Percentiles rank a stretch among this genome's conserved stretches.
phyloP scores from a whole-genome alignment of 179 eudicot genomes.

The Beta corolliflora region DNA sequence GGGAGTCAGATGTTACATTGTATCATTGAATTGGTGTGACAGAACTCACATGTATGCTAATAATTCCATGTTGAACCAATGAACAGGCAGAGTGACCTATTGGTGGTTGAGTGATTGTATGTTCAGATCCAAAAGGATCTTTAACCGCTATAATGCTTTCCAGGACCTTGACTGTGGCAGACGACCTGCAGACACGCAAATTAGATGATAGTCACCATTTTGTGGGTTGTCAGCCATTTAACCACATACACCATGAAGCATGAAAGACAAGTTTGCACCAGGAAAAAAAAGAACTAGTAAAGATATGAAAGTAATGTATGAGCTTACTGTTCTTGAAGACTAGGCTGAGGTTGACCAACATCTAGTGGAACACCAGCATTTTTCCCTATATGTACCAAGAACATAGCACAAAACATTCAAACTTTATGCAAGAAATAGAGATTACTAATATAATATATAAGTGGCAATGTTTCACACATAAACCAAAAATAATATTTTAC shows the following conservation, averaged over 20 bases:
- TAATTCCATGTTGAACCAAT: conserved; percentile 54
- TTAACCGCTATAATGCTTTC: conserved; percentile 32
- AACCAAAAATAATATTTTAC: not conserved
- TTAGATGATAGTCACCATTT: not conserved
- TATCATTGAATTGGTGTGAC: not conserved
- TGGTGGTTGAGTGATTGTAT: conserved; percentile 31
- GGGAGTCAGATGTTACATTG: not conserved
- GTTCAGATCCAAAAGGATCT: conserved; percentile 52
- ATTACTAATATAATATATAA: not conserved
- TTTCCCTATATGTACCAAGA: not conserved
- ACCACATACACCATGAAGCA: not conserved
- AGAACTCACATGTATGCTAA: conserved; percentile 63
- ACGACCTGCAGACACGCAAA: not conserved
- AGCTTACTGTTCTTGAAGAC: conserved; percentile 18
- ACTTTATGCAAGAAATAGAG: not conserved
- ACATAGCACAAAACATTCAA: not conserved
- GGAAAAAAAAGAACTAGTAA: too few species aligned
- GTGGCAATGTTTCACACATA: not conserved
- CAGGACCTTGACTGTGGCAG: conserved; percentile 12
- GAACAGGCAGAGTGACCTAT: conserved; percentile 26
- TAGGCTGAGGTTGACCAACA: not conserved
- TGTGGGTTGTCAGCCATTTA: not conserved
- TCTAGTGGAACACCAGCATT: conserved; percentile 7
- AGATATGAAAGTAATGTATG: not conserved
- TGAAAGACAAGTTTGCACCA: not conserved